Base-by-base conservation (phyloP, 2,329 filamentous ascomycete genomes). In the Fusarium papillatum region DNA sequence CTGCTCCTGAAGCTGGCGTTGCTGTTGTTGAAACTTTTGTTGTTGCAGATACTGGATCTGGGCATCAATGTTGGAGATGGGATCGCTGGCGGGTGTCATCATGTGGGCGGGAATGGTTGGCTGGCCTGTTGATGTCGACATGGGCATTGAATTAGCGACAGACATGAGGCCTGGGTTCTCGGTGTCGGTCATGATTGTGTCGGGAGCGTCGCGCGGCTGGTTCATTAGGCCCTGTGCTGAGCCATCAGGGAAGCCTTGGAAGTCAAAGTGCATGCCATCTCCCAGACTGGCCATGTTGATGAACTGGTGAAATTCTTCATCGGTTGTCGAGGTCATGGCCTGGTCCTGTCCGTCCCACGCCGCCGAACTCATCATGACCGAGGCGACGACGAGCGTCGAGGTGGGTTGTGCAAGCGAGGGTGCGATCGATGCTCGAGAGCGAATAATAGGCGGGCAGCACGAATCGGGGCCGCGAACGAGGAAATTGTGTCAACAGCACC, bases 31-130 rank as follows among this genome's bases (percentile, higher is more conserved):
- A 62, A 91, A 83, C 80, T 89, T 90, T 82, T 93, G 91, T 76
- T 92, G 90, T 80, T 93, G 91, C 31, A 93, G 84, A 76, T 90
- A 92, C 69, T 92, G 90, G 69, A 93, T 93, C 81, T 93, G 91
- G 39, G 91, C 90, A 80, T 93, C 91, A 75, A 93, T 87, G 66
- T 90, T 88, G 41, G 87, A 87, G 66, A 93, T 88, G 71, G 89
- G 84, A 72, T 91, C 90, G 76, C 82, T 85, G 29, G 88, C 84
- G 16, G 81, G 84, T 57, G 82, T 84, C 70, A 87, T 88, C 78
- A 86, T 84, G 69, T 86, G 84, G 17, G 86, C 84, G 34, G 88
- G 82, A 24, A 91, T 86, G 4, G 86, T 79, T 50, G 87, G 77
- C 67, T 89, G 89, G 11, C 82, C 76, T 16, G 85, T 79, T 24